phyloP scores from a whole-genome alignment of 805 yeast genomes.

The Vanderwaltozyma polyspora region DNA sequence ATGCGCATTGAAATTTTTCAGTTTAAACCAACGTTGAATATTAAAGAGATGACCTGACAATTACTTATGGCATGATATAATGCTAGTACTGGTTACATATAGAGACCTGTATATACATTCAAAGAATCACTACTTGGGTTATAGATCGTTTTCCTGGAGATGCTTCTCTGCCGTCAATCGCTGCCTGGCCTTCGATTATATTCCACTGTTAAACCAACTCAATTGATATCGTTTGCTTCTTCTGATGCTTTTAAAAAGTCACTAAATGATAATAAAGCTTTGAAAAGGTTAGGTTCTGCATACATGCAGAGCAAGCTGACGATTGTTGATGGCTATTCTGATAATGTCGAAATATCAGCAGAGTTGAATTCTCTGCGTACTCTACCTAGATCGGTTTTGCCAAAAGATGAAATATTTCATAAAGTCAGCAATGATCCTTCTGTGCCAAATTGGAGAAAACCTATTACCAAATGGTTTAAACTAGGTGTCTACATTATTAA shows the following conservation, averaged over 20 bases:
- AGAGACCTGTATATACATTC: no score
- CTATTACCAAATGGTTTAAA: conserved; percentile 29
- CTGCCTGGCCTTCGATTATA: no score
- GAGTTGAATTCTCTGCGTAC: conserved; percentile 23
- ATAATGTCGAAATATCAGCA: background rate
- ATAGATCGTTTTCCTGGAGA: no score
- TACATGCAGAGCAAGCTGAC: background rate
- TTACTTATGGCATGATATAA: no score
- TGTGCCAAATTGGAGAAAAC: conserved; percentile 16
- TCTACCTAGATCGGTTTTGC: conserved; percentile 23
- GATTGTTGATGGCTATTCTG: background rate
- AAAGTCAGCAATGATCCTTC: conserved; percentile 19
- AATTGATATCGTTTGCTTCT: background rate
- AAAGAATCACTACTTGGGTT: no score
- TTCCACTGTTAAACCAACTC: background rate
- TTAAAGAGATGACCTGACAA: no score
- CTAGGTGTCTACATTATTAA: conserved; percentile 36
- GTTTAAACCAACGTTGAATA: no score
- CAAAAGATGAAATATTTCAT: conserved; percentile 19
- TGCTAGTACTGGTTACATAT: no score
- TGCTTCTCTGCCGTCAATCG: no score
- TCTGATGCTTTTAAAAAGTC: conserved; percentile 1
- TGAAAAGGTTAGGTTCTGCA: background rate
- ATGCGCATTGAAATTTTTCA: no score
- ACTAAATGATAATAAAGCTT: background rate